Evolutionary conservation across 768 basidiomycete genomes (phyloP).

Genomic region (Mycena belliarum): DNA sequence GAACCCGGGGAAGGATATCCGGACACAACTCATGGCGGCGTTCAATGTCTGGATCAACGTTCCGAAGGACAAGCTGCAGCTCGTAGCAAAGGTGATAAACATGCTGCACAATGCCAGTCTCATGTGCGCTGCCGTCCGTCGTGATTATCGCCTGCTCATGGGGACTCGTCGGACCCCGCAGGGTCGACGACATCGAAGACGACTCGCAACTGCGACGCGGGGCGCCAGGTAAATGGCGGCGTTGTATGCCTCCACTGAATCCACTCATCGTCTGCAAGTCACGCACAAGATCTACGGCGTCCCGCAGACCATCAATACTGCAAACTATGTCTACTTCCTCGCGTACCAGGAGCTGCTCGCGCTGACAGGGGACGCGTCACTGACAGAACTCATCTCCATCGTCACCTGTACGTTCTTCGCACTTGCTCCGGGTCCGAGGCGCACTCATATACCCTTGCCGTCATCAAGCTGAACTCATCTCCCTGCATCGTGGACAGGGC

Average conservation of each 20-base stretch:
- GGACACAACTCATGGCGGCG: conserved; percentile 82
- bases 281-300: conserved; percentile 96
- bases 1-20: conserved; percentile 91
- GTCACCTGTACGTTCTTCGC: conserved; percentile 61
- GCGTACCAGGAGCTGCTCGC: conserved; percentile 84
- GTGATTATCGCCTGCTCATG: not conserved
- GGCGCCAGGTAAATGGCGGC: conserved; percentile 56
- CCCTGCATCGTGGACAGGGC: conserved; percentile 94
- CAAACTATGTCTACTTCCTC: conserved; percentile 96
- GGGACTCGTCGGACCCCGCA: conserved; percentile 29
- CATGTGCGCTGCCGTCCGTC: conserved; percentile 48
- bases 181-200: conserved; percentile 94
- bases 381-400: conserved; percentile 60
- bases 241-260: not conserved
- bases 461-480: conserved; percentile 60
- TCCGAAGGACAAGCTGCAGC: conserved; percentile 63
- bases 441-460: no score
- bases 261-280: conserved; percentile 45
- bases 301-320: conserved; percentile 95
- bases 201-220: conserved; percentile 86
- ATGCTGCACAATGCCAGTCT: conserved; percentile 96
- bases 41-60: conserved; percentile 94
- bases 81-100: conserved; percentile 81
- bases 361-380: conserved; percentile 32
- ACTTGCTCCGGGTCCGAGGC: not conserved